Evolutionary conservation across 805 yeast genomes (phyloP), one percentile per base, ranked within the genome.

Genomic region (Debaryomyces prosopidis): DNA sequence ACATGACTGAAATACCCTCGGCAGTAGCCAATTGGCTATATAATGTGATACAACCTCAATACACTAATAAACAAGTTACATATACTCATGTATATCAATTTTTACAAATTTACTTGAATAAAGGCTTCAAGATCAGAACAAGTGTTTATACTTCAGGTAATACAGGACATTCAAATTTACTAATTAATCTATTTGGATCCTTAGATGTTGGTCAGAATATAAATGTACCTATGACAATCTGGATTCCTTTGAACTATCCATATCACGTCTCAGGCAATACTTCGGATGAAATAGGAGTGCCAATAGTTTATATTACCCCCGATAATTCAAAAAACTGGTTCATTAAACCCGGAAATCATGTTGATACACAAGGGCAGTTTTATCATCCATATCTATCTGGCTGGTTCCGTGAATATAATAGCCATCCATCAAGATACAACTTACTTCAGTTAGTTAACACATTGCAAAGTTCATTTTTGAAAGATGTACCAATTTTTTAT

Each of bases 201-300:
- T 52, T 84, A 3, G 75, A 76, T 2, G 43, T 58, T 1, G 59
- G 51, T 4, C 60, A 65, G 10, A 54, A 53, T 0, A 39, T 50
- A 7, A 42, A 44, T 3, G 62, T 65, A 11, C 91, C 90, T 0
- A 55, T 89, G 10, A 82, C 81, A 43, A 62, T 90, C 4, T 89
- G 96, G 96, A 57, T 91, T 4, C 96, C 96, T 0, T 73, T 75
- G 20, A 69, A 73, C 18, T 90, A 87, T 52, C 96, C 97, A 0
- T 53, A 57, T n/a, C 51, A 54, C 3, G 44, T 46, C 23, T 28
- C 39, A 4, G 32, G 31, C 6, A 17, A 36, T 9, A 11, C 36
- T 11, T 15, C 51, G 1, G 65, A 55, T n/a, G 51, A 54, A 16
- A 54, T 55, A 31, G 70, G 66, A 2, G 75, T 84, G 1, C 97